phyloP scores from a whole-genome alignment of 2,329 filamentous ascomycete genomes.

The Calonectria hongkongensis region DNA sequence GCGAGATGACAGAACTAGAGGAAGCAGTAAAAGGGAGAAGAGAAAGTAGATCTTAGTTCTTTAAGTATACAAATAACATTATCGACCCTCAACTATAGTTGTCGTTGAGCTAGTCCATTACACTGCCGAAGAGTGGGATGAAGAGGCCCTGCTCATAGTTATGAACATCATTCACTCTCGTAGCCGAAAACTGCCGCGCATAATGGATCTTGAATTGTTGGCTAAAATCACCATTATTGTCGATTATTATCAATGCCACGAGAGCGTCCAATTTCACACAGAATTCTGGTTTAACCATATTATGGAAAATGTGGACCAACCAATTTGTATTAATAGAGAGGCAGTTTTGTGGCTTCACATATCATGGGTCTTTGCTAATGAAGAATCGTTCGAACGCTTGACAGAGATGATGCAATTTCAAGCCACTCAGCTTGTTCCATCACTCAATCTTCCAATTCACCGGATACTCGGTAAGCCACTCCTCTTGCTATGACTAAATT shows the following conservation, averaged over 20 bases:
- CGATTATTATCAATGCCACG: conserved; percentile 4
- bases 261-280: background rate
- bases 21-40: too few relatives aligned
- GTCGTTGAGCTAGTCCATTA: too few relatives aligned
- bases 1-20: too few relatives aligned
- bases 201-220: background rate
- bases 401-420: background rate
- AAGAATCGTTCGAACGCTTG: background rate
- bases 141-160: background rate
- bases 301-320: background rate
- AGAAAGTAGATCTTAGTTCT: too few relatives aligned
- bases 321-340: background rate
- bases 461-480: background rate
- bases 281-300: background rate
- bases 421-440: background rate
- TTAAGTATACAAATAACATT: too few relatives aligned
- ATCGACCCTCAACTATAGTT: too few relatives aligned
- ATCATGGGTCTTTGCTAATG: background rate
- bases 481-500: background rate
- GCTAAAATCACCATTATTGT: conserved; percentile 1
- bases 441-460: background rate
- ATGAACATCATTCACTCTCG: background rate
- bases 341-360: background rate
- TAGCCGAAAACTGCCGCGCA: background rate
- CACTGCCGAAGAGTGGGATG: conserved; percentile 8